phyloP scores from a whole-genome alignment of 257 asterid genomes.

The Scutellaria baicalensis region DNA sequence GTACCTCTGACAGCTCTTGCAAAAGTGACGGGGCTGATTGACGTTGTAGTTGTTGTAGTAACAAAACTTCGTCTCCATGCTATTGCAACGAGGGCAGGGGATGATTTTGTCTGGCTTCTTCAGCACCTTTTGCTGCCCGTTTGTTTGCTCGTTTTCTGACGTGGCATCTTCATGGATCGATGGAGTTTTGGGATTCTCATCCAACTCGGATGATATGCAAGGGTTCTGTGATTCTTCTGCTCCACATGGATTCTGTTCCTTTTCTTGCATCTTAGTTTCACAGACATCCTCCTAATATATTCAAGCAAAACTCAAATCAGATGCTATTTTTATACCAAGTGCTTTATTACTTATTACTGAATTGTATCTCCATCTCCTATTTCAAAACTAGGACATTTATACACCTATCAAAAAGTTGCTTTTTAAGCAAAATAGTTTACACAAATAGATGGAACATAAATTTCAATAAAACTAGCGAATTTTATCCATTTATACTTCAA shows the following conservation, averaged over 20 bases:
- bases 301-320: conserved; percentile 1
- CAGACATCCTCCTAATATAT: conserved; percentile 31
- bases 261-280: conserved; percentile 18
- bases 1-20: conserved; percentile 92
- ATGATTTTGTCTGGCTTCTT: conserved; percentile 85
- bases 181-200: conserved; percentile 19
- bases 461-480: too few relatives aligned
- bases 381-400: too few relatives aligned
- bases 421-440: too few relatives aligned
- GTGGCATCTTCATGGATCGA: conserved; percentile 28
- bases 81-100: conserved; percentile 92
- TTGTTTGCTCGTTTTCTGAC: conserved; percentile 27
- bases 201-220: conserved; percentile 16
- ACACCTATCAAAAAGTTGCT: too few relatives aligned
- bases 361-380: too few relatives aligned
- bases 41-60: conserved; percentile 86
- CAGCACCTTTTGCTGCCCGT: conserved; percentile 44
- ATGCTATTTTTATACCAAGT: background rate
- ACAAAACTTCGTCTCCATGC: conserved; percentile 91
- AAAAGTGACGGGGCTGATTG: conserved; percentile 86
- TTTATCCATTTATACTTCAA: too few relatives aligned
- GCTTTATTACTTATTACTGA: background rate
- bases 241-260: conserved; percentile 16
- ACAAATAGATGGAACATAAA: too few relatives aligned
- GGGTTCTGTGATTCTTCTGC: conserved; percentile 27